phyloP scores from a whole-genome alignment of 495 filamentous ascomycete genomes.

The Xanthoparmelia taractica region DNA sequence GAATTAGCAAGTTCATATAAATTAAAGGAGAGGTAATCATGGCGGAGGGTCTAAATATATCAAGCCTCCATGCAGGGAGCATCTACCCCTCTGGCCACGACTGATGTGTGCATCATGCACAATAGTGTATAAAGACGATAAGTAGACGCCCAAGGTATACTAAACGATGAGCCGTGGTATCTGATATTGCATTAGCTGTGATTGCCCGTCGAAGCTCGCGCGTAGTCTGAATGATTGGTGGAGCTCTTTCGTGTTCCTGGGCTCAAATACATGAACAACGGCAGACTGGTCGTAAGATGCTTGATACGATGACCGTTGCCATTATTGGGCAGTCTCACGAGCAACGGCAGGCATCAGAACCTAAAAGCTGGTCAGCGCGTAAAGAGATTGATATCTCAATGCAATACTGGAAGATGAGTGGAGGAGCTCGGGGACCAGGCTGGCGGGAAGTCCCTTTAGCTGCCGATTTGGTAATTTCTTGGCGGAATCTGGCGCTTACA shows the following conservation, averaged over 20 bases:
- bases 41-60: conserved; percentile 10
- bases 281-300: conserved; percentile 1
- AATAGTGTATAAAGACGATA: background rate
- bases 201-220: conserved; percentile 6
- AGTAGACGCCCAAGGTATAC: conserved; percentile 11
- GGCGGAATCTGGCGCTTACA: background rate
- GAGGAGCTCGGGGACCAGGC: background rate
- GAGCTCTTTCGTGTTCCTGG: conserved; percentile 8
- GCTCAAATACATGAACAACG: background rate
- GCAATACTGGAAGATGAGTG: background rate
- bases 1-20: conserved; percentile 6
- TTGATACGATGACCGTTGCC: background rate
- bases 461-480: background rate
- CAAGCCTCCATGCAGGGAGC: background rate
- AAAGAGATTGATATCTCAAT: background rate
- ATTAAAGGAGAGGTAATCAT: background rate
- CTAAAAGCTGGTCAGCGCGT: conserved; percentile 2
- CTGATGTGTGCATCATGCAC: conserved; percentile 3
- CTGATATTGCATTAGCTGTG: background rate
- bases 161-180: background rate
- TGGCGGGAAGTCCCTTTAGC: background rate
- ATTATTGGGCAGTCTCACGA: conserved; percentile 4
- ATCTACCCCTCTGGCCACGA: background rate
- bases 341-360: background rate
- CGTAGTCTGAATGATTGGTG: conserved; percentile 19